These are phyloP conservation scores for Ilex paraguariensis DNA, from an alignment of 305 asterid genomes.

Conservation along the genomic window DNA sequence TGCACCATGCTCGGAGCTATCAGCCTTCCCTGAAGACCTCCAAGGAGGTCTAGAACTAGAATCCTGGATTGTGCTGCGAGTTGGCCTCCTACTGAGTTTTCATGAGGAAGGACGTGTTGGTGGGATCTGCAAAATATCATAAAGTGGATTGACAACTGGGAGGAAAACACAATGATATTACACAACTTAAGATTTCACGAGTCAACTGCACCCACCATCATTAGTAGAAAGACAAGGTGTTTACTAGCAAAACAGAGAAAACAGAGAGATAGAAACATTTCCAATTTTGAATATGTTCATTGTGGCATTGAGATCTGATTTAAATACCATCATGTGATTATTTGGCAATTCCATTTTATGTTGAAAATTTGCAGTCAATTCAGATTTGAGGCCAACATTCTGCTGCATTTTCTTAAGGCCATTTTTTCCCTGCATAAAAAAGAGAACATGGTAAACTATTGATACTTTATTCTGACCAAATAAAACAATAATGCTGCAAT, in stretches of 20 bases:
- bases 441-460: background rate
- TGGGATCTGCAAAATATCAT: conserved; percentile 29
- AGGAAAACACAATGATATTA: background rate
- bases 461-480: too few relatives aligned
- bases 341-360: conserved; percentile 23
- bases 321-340: conserved; percentile 44
- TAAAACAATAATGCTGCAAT: too few relatives aligned
- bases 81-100: conserved; percentile 32
- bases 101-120: conserved; percentile 22
- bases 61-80: conserved; percentile 30
- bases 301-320: too few relatives aligned
- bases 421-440: conserved; percentile 44
- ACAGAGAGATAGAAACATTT: background rate
- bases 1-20: conserved; percentile 25
- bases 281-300: background rate
- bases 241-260: background rate
- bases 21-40: conserved; percentile 42
- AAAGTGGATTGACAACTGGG: background rate
- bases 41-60: conserved; percentile 50
- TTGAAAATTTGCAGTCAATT: conserved; percentile 25
- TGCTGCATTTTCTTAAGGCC: conserved; percentile 21
- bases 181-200: background rate
- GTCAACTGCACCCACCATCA: background rate
- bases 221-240: background rate
- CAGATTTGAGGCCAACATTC: conserved; percentile 22